These are phyloP conservation scores for Pezicula carpinea DNA, from an alignment of 2,329 filamentous ascomycete genomes.

Conservation along the genomic window DNA sequence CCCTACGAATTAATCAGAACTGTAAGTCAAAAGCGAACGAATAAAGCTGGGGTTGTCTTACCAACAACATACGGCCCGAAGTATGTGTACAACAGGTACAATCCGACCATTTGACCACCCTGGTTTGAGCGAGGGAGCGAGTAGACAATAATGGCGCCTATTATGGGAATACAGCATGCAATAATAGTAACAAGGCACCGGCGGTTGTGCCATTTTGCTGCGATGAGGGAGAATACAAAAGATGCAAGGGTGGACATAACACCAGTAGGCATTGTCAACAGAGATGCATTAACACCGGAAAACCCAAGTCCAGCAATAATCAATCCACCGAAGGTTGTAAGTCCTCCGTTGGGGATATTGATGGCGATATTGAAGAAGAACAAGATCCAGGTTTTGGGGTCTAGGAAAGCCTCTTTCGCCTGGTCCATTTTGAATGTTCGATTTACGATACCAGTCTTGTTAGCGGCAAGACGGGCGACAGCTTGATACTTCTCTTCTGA, in stretches of 20 bases:
- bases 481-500: constrained; percentile 37
- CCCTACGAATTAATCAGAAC: neutral
- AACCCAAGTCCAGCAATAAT: constrained; percentile 33
- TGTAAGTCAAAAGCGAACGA: neutral
- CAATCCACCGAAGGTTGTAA: constrained; percentile 35
- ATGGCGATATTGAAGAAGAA: constrained; percentile 20
- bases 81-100: constrained; percentile 37
- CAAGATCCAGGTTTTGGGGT: constrained; percentile 30
- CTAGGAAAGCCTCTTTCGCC: constrained; percentile 40
- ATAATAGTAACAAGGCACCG: constrained; percentile 27
- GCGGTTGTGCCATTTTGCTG: constrained; percentile 26
- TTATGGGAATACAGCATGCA: constrained; percentile 26
- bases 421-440: constrained; percentile 42
- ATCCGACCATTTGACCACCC: constrained; percentile 34
- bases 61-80: constrained; percentile 30
- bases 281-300: constrained; percentile 25
- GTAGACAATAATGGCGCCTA: constrained; percentile 28
- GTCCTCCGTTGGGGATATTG: constrained; percentile 31
- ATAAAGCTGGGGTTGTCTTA: neutral
- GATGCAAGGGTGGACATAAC: constrained; percentile 30
- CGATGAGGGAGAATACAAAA: constrained; percentile 27
- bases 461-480: constrained; percentile 45
- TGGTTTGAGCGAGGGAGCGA: constrained; percentile 28
- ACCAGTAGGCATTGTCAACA: constrained; percentile 59
- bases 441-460: constrained; percentile 49